Percentiles rank a stretch among this genome's conserved stretches.
These are phyloP conservation scores for Quercus engelmannii DNA, from an alignment of 306 rosid species.

Conservation along the genomic window DNA sequence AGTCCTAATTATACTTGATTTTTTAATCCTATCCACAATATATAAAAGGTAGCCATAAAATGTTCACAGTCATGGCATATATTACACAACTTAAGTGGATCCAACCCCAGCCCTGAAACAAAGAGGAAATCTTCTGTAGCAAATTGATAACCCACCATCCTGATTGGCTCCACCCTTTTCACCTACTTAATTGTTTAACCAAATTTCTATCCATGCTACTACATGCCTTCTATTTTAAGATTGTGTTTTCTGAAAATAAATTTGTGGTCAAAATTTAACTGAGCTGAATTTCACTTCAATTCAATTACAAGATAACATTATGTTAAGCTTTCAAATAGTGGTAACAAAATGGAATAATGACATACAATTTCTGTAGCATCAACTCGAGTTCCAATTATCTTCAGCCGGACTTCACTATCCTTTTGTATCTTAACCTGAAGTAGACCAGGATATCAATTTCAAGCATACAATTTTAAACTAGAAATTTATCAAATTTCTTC, in stretches of 20 bases:
- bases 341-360: not conserved
- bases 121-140: too few species aligned
- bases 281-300: too few species aligned
- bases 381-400: constrained; percentile 94
- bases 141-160: too few species aligned
- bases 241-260: not conserved
- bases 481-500: not conserved
- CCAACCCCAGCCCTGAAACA: too few species aligned
- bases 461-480: not conserved
- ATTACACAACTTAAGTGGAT: too few species aligned
- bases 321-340: not conserved
- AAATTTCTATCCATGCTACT: not conserved
- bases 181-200: not conserved
- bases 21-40: too few species aligned
- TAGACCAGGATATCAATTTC: constrained; percentile 21
- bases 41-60: too few species aligned
- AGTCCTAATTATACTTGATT: too few species aligned
- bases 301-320: too few species aligned
- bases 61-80: too few species aligned
- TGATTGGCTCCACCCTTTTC: too few species aligned
- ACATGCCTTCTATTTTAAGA: not conserved
- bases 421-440: constrained; percentile 93
- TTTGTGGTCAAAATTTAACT: too few species aligned
- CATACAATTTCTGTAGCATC: constrained; percentile 97
- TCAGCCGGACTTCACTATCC: constrained; percentile 93